Evolutionary conservation across 805 yeast species (phyloP).

Genomic region (Hyphopichia homilentoma): DNA sequence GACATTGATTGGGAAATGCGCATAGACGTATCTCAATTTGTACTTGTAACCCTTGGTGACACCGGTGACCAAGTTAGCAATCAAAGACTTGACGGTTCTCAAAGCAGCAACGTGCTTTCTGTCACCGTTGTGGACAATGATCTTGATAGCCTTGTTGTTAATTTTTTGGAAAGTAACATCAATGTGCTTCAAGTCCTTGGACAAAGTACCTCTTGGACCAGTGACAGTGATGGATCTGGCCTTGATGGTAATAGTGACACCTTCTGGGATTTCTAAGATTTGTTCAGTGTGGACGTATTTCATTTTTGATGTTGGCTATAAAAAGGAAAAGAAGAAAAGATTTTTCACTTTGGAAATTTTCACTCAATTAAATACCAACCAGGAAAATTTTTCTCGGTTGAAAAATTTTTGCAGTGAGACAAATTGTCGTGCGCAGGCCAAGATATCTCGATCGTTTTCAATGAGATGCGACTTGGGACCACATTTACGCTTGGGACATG

Average conservation of each 20-base stretch:
- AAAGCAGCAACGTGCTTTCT: conserved; percentile 99
- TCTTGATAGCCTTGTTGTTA: conserved; percentile 68
- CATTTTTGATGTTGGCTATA: conserved; percentile 33
- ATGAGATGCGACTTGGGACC: too few species aligned
- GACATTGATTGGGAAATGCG: conserved; percentile 99
- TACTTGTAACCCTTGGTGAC: conserved; percentile 98
- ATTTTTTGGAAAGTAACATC: conserved; percentile 89
- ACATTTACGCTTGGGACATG: too few species aligned
- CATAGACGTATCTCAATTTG: conserved; percentile 99
- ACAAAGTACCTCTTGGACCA: conserved; percentile 96
- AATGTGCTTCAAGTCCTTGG: conserved; percentile 90
- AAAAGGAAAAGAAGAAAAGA: neutral
- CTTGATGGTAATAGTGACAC: conserved; percentile 86
- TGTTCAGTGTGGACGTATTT: conserved; percentile 88
- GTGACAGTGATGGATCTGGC: conserved; percentile 85
- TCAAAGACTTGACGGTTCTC: conserved; percentile 96
- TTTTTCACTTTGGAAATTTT: too few species aligned
- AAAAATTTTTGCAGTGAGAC: neutral
- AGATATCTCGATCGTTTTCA: neutral
- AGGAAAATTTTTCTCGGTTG: too few species aligned
- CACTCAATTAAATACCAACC: too few species aligned
- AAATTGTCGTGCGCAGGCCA: neutral
- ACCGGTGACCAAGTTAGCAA: conserved; percentile 94
- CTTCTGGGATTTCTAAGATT: conserved; percentile 82
- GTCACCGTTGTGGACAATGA: conserved; percentile 97